A percentile compares a stretch with the other conserved stretches of the same genome.
Evolutionary conservation across 2,329 filamentous ascomycete genomes (phyloP).

Genomic region (Balansia obtecta): DNA sequence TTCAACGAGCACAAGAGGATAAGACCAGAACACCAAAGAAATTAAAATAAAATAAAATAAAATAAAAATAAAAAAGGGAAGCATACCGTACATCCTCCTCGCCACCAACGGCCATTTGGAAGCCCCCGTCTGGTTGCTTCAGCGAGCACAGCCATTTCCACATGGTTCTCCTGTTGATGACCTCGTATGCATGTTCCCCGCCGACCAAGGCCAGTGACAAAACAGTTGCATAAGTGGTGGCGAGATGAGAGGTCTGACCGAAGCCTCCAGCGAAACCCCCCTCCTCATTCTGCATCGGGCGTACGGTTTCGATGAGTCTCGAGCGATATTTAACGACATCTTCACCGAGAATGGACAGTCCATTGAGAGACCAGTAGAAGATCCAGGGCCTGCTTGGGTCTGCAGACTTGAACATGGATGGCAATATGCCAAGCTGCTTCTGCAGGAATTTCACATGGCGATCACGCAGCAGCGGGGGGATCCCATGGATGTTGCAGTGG

Average conservation of each 20-base stretch:
- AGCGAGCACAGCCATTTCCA: slow-evolving; percentile 82
- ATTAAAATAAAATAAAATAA: no score
- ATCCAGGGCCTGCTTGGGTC: slow-evolving; percentile 91
- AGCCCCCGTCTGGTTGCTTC: slow-evolving; percentile 83
- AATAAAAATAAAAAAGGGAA: no score
- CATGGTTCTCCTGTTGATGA: slow-evolving; percentile 72
- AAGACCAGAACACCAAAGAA: no score
- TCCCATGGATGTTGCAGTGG: slow-evolving; percentile 54
- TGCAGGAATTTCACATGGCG: slow-evolving; percentile 51
- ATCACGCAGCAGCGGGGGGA: slow-evolving; percentile 59
- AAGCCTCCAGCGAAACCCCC: slow-evolving; percentile 93
- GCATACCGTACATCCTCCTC: slow-evolving; percentile 81
- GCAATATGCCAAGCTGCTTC: slow-evolving; percentile 47
- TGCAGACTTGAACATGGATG: slow-evolving; percentile 56
- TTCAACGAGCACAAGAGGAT: no score
- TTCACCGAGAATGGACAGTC: slow-evolving; percentile 62
- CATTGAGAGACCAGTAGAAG: slow-evolving; percentile 81
- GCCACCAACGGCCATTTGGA: slow-evolving; percentile 72
- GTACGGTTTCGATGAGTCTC: slow-evolving; percentile 61
- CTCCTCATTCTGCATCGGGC: slow-evolving; percentile 65
- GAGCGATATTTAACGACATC: slow-evolving; percentile 57
- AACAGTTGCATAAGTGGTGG: slow-evolving; percentile 75
- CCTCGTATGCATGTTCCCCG: slow-evolving; percentile 57
- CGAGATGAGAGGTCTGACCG: slow-evolving; percentile 79
- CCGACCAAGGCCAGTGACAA: slow-evolving; percentile 70